Percentiles rank a stretch among this genome's conserved stretches.
Evolutionary conservation across 805 yeast species (phyloP).

Genomic region (Candida corydali): DNA sequence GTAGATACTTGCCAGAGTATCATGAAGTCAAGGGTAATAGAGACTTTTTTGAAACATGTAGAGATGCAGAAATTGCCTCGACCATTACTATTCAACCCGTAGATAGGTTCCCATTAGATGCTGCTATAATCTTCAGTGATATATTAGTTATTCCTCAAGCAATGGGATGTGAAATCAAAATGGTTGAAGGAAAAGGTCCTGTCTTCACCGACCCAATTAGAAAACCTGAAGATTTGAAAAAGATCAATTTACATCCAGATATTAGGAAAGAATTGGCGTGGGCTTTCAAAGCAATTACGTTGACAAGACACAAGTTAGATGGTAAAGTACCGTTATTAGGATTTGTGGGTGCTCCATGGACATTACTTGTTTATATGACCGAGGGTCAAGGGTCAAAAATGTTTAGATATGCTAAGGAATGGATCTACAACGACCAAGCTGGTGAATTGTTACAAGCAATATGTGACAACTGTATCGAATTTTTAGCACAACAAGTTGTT

Average conservation of each 20-base stretch:
- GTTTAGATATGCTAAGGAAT: conserved; percentile 86
- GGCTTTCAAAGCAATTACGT: conserved; percentile 91
- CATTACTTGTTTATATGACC: conserved; percentile 91
- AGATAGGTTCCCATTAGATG: conserved; percentile 88
- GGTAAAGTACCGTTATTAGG: conserved; percentile 95
- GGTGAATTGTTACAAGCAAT: conserved; percentile 69
- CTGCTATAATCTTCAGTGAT: conserved; percentile 95
- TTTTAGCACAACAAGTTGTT: conserved; percentile 86
- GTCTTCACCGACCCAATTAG: conserved; percentile 86
- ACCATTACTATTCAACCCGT: conserved; percentile 95
- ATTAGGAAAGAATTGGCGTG: conserved; percentile 77
- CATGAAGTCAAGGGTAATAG: conserved; percentile 80
- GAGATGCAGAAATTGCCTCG: conserved; percentile 90
- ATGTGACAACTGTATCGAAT: conserved; percentile 87
- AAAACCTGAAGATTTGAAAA: conserved; percentile 59
- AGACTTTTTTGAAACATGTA: conserved; percentile 93
- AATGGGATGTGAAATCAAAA: conserved; percentile 91
- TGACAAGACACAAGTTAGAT: conserved; percentile 78
- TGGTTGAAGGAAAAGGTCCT: conserved; percentile 95
- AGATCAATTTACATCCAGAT: conserved; percentile 61
- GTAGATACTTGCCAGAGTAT: conserved; percentile 87
- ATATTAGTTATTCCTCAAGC: conserved; percentile 97
- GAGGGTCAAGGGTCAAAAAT: conserved; percentile 96
- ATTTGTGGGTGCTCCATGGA: conserved; percentile 98
- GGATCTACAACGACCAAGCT: conserved; percentile 78